Conservation (phyloP, 192 early-diverging fungal species). For the Backusella macrospora region DNA sequence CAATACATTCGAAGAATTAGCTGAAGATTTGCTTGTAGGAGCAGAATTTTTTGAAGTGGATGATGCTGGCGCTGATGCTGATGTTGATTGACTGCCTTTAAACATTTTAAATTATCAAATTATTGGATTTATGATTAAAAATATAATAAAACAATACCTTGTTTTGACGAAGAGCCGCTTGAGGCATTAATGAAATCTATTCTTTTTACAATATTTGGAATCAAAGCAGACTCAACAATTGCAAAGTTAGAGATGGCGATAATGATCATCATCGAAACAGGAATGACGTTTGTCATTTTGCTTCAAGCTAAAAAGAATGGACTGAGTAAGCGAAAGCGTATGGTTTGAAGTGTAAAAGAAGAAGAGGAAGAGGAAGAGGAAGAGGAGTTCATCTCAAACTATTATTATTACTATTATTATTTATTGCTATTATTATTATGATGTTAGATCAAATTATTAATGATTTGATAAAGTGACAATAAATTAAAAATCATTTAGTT, state of each 20-base stretch:
- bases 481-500: slow-evolving; percentile 9
- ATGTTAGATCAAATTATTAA: slow-evolving; percentile 8
- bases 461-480: slow-evolving; percentile 12
- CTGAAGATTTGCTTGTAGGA: background rate
- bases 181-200: background rate
- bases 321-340: background rate
- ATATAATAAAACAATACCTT: background rate
- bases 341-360: background rate
- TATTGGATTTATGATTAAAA: background rate
- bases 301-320: background rate
- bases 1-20: background rate
- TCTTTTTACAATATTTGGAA: background rate
- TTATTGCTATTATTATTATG: background rate
- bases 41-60: background rate
- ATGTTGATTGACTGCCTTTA: background rate
- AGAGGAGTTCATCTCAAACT: slow-evolving; percentile 5
- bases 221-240: background rate
- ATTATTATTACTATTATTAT: background rate
- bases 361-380: background rate
- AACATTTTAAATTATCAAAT: background rate
- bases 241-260: background rate
- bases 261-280: background rate
- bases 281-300: slow-evolving; percentile 1
- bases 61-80: background rate
- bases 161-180: background rate